Base-by-base conservation (phyloP, 2,329 filamentous ascomycete genomes). In the Whalleya microplaca region DNA sequence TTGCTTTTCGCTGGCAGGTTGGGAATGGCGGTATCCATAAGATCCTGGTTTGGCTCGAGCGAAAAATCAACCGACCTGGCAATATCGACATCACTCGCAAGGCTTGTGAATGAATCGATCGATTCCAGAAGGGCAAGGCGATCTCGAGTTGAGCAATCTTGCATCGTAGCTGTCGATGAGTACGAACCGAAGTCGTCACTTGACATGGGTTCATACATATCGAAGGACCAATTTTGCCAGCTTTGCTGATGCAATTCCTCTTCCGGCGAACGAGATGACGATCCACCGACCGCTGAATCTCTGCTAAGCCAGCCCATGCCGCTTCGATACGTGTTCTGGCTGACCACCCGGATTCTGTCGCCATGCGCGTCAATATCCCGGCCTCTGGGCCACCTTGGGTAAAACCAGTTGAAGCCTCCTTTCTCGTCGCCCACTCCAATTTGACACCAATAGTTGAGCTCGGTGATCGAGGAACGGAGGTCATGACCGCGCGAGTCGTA, bases 391-490 rank as follows among this genome's bases (percentile, higher is more conserved):
- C 88, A 94, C 54, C 88, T 83, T 46, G 88, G 85, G 64, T 89
- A 87, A 66, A 96, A 91, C 94, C 96, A 99, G 66, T 94, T 90
- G 44, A 96, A 83, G 0, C 95, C 94, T 19, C 90, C 90, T 64
- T 90, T 90, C n/a, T 85, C 80, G 70, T 96, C 95, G 4, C 95
- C 96, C 9, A 99, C 86, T 0, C 89, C 92, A 74, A 98, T 92
- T 71, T 99, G 95, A 71, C 96, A 99, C 94, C 94, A 99, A 70
- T 96, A 95, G 70, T 96, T 88, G 23, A 99, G 81, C 59, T 98
- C 92, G 53, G 83, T 87, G 47, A 99, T 85, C 2, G 89, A 87
- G 20, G 88, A 91, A 52, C 95, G 87, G 12, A 99, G 76, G 70
- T 99, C 95, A 23, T 81, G 75, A 2, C 81, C 72, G 51, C 90